Evolutionary conservation across 371 early-diverging fungal genomes (phyloP), one percentile per base, ranked within the genome.

Genomic region (Funneliformis caledonium): DNA sequence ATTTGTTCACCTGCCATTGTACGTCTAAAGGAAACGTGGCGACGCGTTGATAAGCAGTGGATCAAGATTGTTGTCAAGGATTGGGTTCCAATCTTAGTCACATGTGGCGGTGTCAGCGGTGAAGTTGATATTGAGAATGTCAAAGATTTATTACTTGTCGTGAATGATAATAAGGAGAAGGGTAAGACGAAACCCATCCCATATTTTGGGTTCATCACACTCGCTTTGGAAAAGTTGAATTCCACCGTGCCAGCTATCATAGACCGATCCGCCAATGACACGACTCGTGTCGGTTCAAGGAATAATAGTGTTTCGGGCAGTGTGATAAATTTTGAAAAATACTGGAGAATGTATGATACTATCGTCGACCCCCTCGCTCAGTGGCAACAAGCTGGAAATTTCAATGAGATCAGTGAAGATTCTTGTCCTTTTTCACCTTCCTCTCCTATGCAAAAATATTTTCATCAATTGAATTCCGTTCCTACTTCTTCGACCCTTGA

Each of bases 1-100:
- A 82, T 95, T 1, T 94, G 94, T 48, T 91, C 93, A 7, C 90
- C 94, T 11, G 92, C 91, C 10, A 88, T 95, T 26, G 87, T 90
- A 8, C 89, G 95, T 22, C 82, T 95, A 61, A 88, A 91, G 70
- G 94, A 95, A 80, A 89, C 94, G 0, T 95, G 95, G 95, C 90
- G 90, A 42, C 85, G 88, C 2, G 91, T 94, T 0, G 87, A 90
- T 31, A 83, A 89, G 31, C 70, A 81, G 12, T 85, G 91, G 72
- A 88, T 88, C 7, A 77, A 83, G 6, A 80, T 87, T 12, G 87
- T 95, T 8, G 86, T 84, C 6, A 82, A 86, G 4, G 83, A 86
- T 12, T 94, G 94, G 94, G 87, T 89, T 6, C 88, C 85, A 5
- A 73, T 90, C 42, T 82, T 94, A 33, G 82, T 89, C 10, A 84